These are phyloP conservation scores for Alternaria panax DNA, from an alignment of 2,329 filamentous ascomycete species.

Conservation along the genomic window DNA sequence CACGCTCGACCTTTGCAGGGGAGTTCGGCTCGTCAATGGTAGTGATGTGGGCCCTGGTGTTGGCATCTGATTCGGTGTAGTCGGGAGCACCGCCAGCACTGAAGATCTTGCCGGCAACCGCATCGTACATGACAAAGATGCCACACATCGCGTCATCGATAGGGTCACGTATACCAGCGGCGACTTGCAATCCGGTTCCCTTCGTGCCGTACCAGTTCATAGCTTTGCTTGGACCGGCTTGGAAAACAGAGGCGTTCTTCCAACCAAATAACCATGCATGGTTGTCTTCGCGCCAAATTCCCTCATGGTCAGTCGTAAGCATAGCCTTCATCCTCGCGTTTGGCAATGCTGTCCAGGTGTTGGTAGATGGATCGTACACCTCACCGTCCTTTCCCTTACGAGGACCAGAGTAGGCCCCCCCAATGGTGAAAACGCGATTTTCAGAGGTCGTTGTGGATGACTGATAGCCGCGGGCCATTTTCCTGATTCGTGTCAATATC, in stretches of 20 bases:
- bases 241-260: conserved; percentile 31
- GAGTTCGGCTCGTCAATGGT: conserved; percentile 29
- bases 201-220: conserved; percentile 39
- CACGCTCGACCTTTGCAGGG: conserved; percentile 29
- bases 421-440: conserved; percentile 36
- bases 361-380: conserved; percentile 29
- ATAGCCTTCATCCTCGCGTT: conserved; percentile 25
- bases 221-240: conserved; percentile 32
- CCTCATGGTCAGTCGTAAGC: conserved; percentile 32
- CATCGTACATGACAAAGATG: conserved; percentile 37
- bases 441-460: conserved; percentile 28
- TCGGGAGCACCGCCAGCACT: conserved; percentile 34
- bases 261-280: conserved; percentile 35
- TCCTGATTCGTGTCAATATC: conserved; percentile 7
- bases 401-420: conserved; percentile 34
- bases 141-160: conserved; percentile 35
- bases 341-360: conserved; percentile 32
- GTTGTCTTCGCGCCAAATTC: conserved; percentile 36
- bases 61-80: conserved; percentile 32
- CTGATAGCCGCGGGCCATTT: conserved; percentile 37
- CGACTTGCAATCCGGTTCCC: conserved; percentile 23
- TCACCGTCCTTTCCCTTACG: conserved; percentile 35
- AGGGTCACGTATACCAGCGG: conserved; percentile 30
- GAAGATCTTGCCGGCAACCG: conserved; percentile 32
- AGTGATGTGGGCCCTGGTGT: conserved; percentile 31